Base-by-base conservation (phyloP, 2,329 filamentous ascomycete species). In the Epichloe amarillans region DNA sequence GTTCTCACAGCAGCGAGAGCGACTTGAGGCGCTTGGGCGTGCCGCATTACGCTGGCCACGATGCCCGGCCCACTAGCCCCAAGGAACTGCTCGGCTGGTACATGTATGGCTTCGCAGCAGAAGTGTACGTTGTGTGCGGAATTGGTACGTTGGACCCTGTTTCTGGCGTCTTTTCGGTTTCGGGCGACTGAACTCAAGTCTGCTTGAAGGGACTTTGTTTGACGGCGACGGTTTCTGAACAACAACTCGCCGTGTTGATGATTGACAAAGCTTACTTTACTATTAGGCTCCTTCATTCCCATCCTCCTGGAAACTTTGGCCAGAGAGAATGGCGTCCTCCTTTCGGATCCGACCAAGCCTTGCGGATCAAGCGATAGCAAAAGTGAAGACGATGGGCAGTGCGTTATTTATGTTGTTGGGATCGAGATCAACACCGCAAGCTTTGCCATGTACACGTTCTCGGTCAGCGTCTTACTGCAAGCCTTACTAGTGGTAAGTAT, bases 381-480 rank as follows among this genome's bases (percentile, higher is more conserved):
- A 50, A 63, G 62, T 37, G 65, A 71, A 50, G 69, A 73, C 57
- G 71, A 72, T 41, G 75, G 74, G 46, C 88, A 94, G 64, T 98
- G 93, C 63, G 73, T 97, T 53, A 81, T 97, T 53, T 80, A 84
- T 56, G 73, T 97, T 5, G 71, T 95, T 23, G 91, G 91, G 5
- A 66, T 86, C 53, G 84, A 95, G 61, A 84, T 98, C 69, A 97
- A 97, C 67, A 96, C 91, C 1, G 90, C 91, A 37, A 94, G 87
- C 66, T 96, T 97, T 66, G 91, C 89, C 64, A 95, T 97, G 88
- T 97, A 97, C 69, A 96, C 89, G 2, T 98, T 98, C 68, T 95
- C 89, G 52, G 73, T 94, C 61, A 94, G 88, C 64, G 93, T 98
- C 1, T 68, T 96, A 19, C 67, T 96, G 11, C 93, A 98, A 65